Percentiles rank a stretch among this genome's conserved stretches.
phyloP scores from a whole-genome alignment of 2,329 filamentous ascomycete species.

The Lachnellula subtilissima region DNA sequence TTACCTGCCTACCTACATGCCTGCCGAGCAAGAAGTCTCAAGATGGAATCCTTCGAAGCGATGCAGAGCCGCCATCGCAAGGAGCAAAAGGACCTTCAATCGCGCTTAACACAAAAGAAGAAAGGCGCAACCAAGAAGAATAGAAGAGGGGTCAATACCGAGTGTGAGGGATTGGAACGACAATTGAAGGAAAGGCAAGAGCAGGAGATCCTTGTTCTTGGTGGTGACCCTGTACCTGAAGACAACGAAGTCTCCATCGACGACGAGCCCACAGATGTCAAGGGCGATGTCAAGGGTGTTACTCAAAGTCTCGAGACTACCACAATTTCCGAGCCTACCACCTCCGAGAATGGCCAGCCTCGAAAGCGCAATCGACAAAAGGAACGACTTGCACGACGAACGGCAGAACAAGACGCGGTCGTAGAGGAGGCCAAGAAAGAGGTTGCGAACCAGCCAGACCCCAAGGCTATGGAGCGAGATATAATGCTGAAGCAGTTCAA shows the following conservation, averaged over 20 bases:
- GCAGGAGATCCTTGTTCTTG: conserved; percentile 48
- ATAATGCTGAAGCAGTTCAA: conserved; percentile 66
- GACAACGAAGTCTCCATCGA: conserved; percentile 15
- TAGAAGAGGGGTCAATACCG: conserved; percentile 67
- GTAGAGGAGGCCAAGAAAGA: conserved; percentile 67
- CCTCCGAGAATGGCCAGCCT: conserved; percentile 22
- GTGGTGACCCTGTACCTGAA: conserved; percentile 23
- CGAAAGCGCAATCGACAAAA: conserved; percentile 87
- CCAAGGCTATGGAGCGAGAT: conserved; percentile 63
- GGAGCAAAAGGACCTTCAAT: conserved; percentile 82
- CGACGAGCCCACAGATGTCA: conserved; percentile 3
- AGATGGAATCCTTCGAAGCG: conserved; percentile 62
- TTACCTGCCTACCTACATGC: not conserved
- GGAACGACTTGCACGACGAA: conserved; percentile 81
- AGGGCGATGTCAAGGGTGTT: conserved; percentile 11
- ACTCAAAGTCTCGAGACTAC: conserved; percentile 18
- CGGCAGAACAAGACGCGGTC: conserved; percentile 73
- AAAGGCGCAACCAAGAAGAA: conserved; percentile 91
- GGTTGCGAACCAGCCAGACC: conserved; percentile 68
- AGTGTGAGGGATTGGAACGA: conserved; percentile 68
- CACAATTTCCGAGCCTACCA: conserved; percentile 17
- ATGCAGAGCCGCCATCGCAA: conserved; percentile 77
- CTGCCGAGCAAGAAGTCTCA: not conserved
- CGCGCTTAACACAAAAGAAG: conserved; percentile 88
- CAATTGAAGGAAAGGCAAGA: conserved; percentile 62